Evolutionary conservation across 257 asterid species (phyloP).

Genomic region (Fraxinus pennsylvanica): DNA sequence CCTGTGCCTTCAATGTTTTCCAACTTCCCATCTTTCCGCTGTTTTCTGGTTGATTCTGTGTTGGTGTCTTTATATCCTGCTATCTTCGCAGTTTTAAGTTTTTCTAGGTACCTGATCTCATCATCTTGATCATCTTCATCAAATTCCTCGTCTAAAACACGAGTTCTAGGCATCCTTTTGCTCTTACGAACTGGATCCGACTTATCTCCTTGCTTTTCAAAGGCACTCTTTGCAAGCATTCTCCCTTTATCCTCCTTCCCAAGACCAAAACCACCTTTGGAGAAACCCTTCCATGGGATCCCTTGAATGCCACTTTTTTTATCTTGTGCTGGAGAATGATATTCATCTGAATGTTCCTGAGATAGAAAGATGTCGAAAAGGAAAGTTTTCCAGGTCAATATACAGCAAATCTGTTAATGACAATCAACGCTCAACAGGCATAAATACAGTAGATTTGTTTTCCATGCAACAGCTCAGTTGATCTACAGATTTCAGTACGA

Average conservation of each 20-base stretch:
- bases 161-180: slow-evolving; percentile 78
- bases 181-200: slow-evolving; percentile 86
- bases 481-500: neutral
- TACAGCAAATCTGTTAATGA: slow-evolving; percentile 22
- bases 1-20: slow-evolving; percentile 50
- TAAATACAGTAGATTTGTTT: slow-evolving; percentile 38
- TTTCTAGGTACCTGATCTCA: slow-evolving; percentile 89
- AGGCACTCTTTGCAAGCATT: slow-evolving; percentile 37
- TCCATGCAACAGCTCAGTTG: slow-evolving; percentile 24
- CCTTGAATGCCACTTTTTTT: slow-evolving; percentile 51
- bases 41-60: slow-evolving; percentile 51
- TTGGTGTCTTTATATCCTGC: slow-evolving; percentile 53
- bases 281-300: slow-evolving; percentile 57
- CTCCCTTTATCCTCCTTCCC: slow-evolving; percentile 62
- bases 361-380: slow-evolving; percentile 31
- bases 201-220: slow-evolving; percentile 59
- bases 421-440: slow-evolving; percentile 12
- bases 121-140: slow-evolving; percentile 85
- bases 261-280: slow-evolving; percentile 46
- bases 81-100: slow-evolving; percentile 67
- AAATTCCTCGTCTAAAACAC: slow-evolving; percentile 66
- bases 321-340: slow-evolving; percentile 44
- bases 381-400: slow-evolving; percentile 11
- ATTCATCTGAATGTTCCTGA: slow-evolving; percentile 66
- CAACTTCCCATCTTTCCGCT: slow-evolving; percentile 43